Percentiles rank a stretch among this genome's conserved stretches.
Conservation (phyloP, 192 early-diverging fungal genomes). For the Helicostylum pulchrum region DNA sequence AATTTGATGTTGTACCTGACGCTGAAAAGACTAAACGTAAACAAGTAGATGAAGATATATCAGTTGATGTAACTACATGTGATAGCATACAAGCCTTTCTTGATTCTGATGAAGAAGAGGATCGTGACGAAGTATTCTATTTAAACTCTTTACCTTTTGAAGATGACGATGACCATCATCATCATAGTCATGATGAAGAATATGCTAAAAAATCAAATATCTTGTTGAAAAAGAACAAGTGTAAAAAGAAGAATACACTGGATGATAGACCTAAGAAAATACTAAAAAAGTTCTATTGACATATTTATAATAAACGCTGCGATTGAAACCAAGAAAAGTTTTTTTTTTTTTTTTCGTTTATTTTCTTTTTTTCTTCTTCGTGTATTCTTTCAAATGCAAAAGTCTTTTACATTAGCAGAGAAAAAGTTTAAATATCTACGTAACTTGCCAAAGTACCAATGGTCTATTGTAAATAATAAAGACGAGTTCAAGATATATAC, state of each 20-base stretch:
- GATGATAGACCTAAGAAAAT: not conserved
- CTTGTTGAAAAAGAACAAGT: not conserved
- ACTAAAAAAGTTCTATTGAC: not conserved
- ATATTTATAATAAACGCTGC: not conserved
- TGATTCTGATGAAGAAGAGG: constrained; percentile 46
- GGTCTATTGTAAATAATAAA: not conserved
- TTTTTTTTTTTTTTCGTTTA: not conserved
- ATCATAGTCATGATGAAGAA: not conserved
- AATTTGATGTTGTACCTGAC: constrained; percentile 79
- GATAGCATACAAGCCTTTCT: constrained; percentile 48
- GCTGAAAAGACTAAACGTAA: constrained; percentile 43
- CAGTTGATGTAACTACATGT: constrained; percentile 48
- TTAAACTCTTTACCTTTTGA: constrained; percentile 14
- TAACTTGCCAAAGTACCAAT: not conserved
- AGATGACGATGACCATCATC: not conserved
- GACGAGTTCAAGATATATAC: not conserved
- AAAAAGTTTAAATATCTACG: not conserved
- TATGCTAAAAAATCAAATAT: not conserved
- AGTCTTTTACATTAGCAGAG: not conserved
- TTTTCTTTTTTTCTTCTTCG: no score
- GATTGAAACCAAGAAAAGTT: not conserved
- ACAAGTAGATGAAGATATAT: constrained; percentile 42
- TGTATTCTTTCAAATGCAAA: no score
- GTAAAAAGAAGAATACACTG: not conserved
- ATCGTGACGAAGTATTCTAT: constrained; percentile 44